Evolutionary conservation across 2,329 filamentous ascomycete species (phyloP).

Genomic region (Epichloe sibirici): DNA sequence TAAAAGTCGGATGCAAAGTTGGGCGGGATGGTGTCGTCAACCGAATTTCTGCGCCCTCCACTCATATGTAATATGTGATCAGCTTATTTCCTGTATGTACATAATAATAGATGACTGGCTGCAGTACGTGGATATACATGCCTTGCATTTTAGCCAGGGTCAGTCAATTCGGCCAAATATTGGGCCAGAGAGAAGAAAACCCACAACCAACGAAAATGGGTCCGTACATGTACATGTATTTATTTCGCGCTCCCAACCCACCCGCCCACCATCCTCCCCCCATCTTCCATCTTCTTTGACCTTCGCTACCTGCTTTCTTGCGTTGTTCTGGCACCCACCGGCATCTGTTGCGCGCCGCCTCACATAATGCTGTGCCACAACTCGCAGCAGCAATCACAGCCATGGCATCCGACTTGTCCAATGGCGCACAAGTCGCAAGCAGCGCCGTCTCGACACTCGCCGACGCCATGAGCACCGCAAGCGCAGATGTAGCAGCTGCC

Average conservation of each 20-base stretch:
- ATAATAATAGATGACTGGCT: no score
- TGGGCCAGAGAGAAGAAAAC: neutral
- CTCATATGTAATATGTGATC: neutral
- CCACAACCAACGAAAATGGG: slow-evolving; percentile 3
- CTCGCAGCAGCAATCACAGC: slow-evolving; percentile 18
- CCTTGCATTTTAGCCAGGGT: neutral
- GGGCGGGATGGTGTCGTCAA: neutral
- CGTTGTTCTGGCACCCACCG: slow-evolving; percentile 5
- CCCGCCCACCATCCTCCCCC: neutral
- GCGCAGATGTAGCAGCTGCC: slow-evolving; percentile 20
- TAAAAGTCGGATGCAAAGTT: neutral
- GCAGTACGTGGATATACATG: no score
- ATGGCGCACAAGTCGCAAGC: slow-evolving; percentile 22
- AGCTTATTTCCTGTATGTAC: no score
- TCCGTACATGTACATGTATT: neutral
- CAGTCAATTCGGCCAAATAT: neutral
- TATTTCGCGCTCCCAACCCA: slow-evolving; percentile 7
- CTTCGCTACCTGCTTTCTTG: slow-evolving; percentile 1
- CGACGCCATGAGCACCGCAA: slow-evolving; percentile 22
- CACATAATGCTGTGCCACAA: slow-evolving; percentile 25
- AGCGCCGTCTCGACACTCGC: slow-evolving; percentile 23
- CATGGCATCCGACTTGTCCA: slow-evolving; percentile 31
- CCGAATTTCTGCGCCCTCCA: slow-evolving; percentile 4
- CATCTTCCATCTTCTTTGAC: slow-evolving; percentile 4
- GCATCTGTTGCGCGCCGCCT: slow-evolving; percentile 13